Evolutionary conservation across 192 early-diverging fungal genomes (phyloP), one percentile per base, ranked within the genome.

Genomic region (Backusella tarrabulga): DNA sequence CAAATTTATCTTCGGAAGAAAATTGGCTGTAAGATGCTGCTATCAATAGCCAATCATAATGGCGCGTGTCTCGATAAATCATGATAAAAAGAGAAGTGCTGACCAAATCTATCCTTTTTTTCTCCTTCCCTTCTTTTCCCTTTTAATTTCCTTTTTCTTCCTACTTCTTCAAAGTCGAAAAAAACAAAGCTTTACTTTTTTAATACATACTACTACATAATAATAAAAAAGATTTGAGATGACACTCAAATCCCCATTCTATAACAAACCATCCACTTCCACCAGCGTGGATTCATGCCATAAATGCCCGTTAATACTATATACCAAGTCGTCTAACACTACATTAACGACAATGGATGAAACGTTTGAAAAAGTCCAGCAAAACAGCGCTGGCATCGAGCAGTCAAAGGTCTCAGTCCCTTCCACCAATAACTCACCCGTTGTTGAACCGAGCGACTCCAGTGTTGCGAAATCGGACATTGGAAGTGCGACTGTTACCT

Each of bases 391-490:
- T 72, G 76, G 73, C 72, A 68, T 82, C 80, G 80, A 82, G n/a
- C 70, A 71, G 35, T 26, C 46, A 34, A 66, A 41, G 41, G 56
- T 68, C 67, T 54, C 46, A 67, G 42, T 41, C 72, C 72, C 68
- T 77, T 81, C 80, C 80, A 81, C 66, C 80, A 81, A 73, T 67
- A 69, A 69, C 60, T 32, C 11, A 40, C 8, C 26, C 9, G n/a
- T 74, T 76, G 50, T 78, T 82, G 80, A 82, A 42, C 80, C 80
- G 77, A 72, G 80, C 77, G 73, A 73, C 80, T 77, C 80, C 80
- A 69, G 80, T 82, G 80, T 73, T 78, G 77, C 80, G 80, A 78
- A 41, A 72, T 82, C 80, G 80, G 80, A 82, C n/a, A 78, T 71
- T 82, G 77, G 80, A 82, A 82, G 44, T 67, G 71, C 41, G 67